Evolutionary conservation across 164 flowering plant species (phyloP).

Genomic region (Liquidambar formosana): DNA sequence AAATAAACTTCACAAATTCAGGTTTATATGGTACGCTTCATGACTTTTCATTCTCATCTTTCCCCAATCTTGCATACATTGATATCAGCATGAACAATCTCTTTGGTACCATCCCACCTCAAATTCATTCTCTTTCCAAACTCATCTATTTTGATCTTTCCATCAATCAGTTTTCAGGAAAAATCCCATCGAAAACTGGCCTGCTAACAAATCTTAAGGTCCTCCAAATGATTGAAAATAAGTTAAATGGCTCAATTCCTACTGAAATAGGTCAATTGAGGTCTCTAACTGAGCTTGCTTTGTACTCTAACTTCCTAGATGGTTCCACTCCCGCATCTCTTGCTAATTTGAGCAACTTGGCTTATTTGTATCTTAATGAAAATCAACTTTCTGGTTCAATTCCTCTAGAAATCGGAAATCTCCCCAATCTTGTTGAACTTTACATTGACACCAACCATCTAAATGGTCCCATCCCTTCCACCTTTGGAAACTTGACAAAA

Average conservation of each 20-base stretch:
- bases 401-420: constrained; percentile 30
- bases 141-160: constrained; percentile 16
- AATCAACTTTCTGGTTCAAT: constrained; percentile 24
- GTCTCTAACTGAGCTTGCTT: constrained; percentile 6
- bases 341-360: constrained; percentile 11
- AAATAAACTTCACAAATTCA: constrained; percentile 11
- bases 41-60: constrained; percentile 2
- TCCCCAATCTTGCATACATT: neutral
- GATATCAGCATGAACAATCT: constrained; percentile 12
- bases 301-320: constrained; percentile 12
- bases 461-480: constrained; percentile 20
- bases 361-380: neutral
- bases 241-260: constrained; percentile 25
- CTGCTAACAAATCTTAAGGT: constrained; percentile 7
- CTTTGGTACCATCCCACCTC: constrained; percentile 23
- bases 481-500: constrained; percentile 12
- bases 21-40: constrained; percentile 16
- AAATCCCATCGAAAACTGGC: constrained; percentile 17
- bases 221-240: neutral
- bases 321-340: constrained; percentile 19
- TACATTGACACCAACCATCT: constrained; percentile 9
- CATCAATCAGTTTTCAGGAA: constrained; percentile 18
- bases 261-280: constrained; percentile 11
- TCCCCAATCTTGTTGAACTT: constrained; percentile 14
- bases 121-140: constrained; percentile 12